Conservation (phyloP, 306 rosid species). For the Cucumis melo region DNA sequence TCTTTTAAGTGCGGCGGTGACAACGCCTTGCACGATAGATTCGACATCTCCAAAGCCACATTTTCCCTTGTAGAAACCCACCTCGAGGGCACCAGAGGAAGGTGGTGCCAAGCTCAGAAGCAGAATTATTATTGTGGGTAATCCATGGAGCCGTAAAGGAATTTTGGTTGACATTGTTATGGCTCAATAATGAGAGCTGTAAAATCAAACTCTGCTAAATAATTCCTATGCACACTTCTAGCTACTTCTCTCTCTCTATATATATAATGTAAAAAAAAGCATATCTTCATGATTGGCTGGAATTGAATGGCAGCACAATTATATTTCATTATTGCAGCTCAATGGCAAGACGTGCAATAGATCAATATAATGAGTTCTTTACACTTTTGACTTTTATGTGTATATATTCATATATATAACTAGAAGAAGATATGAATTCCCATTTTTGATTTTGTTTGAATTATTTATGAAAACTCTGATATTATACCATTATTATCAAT, state of each 20-base stretch:
- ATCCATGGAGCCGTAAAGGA: too few relatives aligned
- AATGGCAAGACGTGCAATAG: not conserved
- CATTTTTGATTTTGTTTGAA: too few relatives aligned
- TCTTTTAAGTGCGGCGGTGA: not conserved
- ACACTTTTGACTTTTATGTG: too few relatives aligned
- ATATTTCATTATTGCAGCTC: not conserved
- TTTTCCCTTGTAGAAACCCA: conserved; percentile 17
- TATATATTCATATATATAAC: too few relatives aligned
- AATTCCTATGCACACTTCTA: too few relatives aligned
- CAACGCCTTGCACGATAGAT: not conserved
- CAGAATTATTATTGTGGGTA: too few relatives aligned
- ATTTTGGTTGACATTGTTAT: not conserved
- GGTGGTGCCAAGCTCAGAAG: conserved; percentile 8
- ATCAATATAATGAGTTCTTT: not conserved
- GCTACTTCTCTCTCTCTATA: not conserved
- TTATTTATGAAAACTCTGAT: too few relatives aligned
- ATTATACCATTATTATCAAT: too few relatives aligned
- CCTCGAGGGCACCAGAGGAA: conserved; percentile 3
- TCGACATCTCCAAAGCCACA: conserved; percentile 20
- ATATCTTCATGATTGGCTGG: not conserved
- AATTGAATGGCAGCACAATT: not conserved
- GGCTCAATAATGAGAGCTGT: not conserved
- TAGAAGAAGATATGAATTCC: too few relatives aligned
- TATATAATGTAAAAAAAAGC: not conserved
- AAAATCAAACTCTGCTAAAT: not conserved